Conservation (phyloP, 257 asterid species). For the Solanum chaucha region DNA sequence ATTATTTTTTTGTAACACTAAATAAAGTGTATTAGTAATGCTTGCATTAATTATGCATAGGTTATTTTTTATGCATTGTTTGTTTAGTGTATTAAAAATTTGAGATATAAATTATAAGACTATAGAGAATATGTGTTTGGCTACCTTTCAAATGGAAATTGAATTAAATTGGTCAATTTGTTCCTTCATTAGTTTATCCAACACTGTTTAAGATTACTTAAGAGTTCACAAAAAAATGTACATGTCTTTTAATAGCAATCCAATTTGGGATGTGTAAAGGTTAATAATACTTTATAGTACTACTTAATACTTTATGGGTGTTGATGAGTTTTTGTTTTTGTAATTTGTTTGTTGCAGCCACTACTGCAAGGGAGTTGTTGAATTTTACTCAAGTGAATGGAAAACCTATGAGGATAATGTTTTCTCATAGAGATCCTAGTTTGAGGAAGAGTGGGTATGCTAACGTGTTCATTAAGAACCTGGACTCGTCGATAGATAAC, state of each 20-base stretch:
- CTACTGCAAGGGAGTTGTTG: constrained; percentile 51
- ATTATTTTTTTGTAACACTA: too few relatives aligned
- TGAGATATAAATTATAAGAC: neutral
- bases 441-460: constrained; percentile 62
- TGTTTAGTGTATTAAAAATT: neutral
- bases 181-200: neutral
- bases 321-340: neutral
- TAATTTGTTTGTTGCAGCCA: constrained; percentile 37
- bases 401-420: constrained; percentile 77
- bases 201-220: neutral
- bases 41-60: too few relatives aligned
- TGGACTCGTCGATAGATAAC: constrained; percentile 55
- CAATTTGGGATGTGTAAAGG: neutral
- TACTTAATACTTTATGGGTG: neutral
- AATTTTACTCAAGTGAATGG: constrained; percentile 56
- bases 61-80: too few relatives aligned
- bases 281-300: neutral
- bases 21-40: too few relatives aligned
- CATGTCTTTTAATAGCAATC: neutral
- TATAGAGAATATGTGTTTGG: neutral
- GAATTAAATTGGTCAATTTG: neutral
- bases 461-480: constrained; percentile 62
- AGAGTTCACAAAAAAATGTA: neutral
- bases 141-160: neutral
- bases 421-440: constrained; percentile 77